Evolutionary conservation across 768 basidiomycete genomes (phyloP), one percentile per base, ranked within the genome.

Genomic region (Tephrocybe rancida): DNA sequence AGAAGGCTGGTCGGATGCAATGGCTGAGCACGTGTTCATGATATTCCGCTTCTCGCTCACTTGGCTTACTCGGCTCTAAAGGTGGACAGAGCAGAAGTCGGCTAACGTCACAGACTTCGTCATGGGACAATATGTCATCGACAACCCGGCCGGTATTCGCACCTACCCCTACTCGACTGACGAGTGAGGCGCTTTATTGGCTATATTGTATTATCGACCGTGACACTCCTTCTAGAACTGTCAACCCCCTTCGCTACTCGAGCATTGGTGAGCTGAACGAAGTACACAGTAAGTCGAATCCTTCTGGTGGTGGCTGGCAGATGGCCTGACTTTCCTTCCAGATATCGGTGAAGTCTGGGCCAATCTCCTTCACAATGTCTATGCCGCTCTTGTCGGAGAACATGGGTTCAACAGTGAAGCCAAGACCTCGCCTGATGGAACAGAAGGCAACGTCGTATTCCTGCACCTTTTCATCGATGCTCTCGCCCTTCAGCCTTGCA

Each of bases 111-210:
- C 59, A 2, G 70, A 72, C 55, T 70, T 63, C 19, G 65, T 65
- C 9, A 39, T 70, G 65, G 82, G 80, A 16, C 66, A 73, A 32
- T 83, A 75, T 64, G 78, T 81, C 32, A 72, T 66, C 47, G 74
- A 79, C 65, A 68, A 73, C 55, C 57, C 73, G 14, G 66, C 67
- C 19, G 83, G 84, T 50, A 79, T 83, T 60, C 71, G 82, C 18
- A 66, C 72, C 50, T 72, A 74, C 62, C 77, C 75, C 8, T 84
- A 84, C 70, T 80, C 79, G 2, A 78, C 77, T 10, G 21, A 1
- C n/a, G 30, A 37, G 37, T 47, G n/a, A n/a, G n/a, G n/a, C n/a
- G n/a, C n/a, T n/a, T n/a, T n/a, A n/a, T n/a, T n/a, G n/a, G n/a
- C n/a, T n/a, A n/a, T n/a, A n/a, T 37, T 37, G 35, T 16, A 8